These are phyloP conservation scores for Hygrophila difformis DNA, from an alignment of 257 asterid genomes.

Conservation along the genomic window DNA sequence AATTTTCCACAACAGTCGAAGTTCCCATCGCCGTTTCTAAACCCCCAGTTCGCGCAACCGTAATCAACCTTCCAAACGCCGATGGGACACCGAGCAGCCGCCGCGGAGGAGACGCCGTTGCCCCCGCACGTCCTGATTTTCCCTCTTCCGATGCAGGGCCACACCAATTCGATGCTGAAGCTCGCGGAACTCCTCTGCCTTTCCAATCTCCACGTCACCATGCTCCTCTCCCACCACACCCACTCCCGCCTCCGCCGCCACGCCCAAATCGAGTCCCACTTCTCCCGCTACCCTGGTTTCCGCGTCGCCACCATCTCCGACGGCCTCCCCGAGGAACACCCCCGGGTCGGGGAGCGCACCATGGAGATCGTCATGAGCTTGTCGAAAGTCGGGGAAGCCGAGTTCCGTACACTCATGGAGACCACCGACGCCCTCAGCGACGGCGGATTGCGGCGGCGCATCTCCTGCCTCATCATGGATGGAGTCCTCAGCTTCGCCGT, in stretches of 20 bases:
- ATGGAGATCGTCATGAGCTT: conserved; percentile 35
- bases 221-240: conserved; percentile 38
- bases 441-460: conserved; percentile 25
- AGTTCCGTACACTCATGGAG: conserved; percentile 32
- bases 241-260: conserved; percentile 40
- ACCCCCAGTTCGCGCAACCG: no score
- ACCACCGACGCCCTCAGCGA: conserved; percentile 21
- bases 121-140: conserved; percentile 62
- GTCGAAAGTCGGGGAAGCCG: conserved; percentile 26
- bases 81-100: conserved; percentile 13
- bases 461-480: conserved; percentile 48
- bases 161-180: conserved; percentile 55
- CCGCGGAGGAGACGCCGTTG: conserved; percentile 8
- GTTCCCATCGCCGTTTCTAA: no score
- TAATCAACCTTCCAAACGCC: no score
- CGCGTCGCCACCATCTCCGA: conserved; percentile 35
- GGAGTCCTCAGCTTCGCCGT: conserved; percentile 42
- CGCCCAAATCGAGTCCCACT: conserved; percentile 28
- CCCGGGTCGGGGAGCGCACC: conserved; percentile 34
- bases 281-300: conserved; percentile 35
- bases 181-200: conserved; percentile 53
- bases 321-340: conserved; percentile 50
- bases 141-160: conserved; percentile 68
- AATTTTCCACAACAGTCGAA: no score
- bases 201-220: conserved; percentile 42